phyloP scores from a whole-genome alignment of 1,284 basidiomycete genomes.

The Malassezia vespertilionis region DNA sequence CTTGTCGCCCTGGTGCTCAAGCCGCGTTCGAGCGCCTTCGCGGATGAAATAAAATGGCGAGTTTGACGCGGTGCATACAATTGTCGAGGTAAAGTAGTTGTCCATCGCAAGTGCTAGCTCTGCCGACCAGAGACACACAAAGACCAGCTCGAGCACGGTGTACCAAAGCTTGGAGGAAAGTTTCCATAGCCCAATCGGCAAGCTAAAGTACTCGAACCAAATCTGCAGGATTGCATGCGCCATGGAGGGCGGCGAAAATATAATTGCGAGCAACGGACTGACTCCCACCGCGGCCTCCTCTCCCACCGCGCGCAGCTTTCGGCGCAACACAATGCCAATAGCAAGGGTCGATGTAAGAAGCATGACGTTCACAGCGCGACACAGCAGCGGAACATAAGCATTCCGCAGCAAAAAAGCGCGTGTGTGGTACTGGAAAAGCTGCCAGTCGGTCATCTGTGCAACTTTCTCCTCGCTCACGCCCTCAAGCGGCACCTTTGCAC shows the following conservation, averaged over 20 bases:
- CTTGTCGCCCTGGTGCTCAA: constrained; percentile 34
- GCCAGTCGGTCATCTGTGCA: background rate
- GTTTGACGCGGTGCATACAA: constrained; percentile 55
- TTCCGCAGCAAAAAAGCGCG: constrained; percentile 41
- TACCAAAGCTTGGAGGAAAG: constrained; percentile 42
- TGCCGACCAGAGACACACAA: constrained; percentile 85
- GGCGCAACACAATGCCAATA: constrained; percentile 64
- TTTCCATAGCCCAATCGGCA: constrained; percentile 74
- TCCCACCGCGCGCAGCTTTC: constrained; percentile 53
- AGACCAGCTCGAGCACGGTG: constrained; percentile 55
- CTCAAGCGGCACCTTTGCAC: background rate
- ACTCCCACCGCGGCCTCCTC: constrained; percentile 65
- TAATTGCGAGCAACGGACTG: constrained; percentile 69
- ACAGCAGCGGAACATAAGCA: constrained; percentile 55
- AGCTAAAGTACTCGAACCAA: constrained; percentile 67
- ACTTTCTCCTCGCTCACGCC: background rate
- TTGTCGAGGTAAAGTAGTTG: constrained; percentile 75
- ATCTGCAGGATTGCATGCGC: constrained; percentile 61
- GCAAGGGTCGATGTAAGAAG: constrained; percentile 70
- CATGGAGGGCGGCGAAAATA: constrained; percentile 71
- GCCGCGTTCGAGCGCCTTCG: constrained; percentile 49
- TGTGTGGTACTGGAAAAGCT: constrained; percentile 37
- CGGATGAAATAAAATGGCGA: constrained; percentile 50
- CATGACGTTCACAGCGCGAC: constrained; percentile 70
- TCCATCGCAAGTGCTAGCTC: constrained; percentile 74